Evolutionary conservation across 2,329 filamentous ascomycete species (phyloP).

Genomic region (Rosellinia necatrix): DNA sequence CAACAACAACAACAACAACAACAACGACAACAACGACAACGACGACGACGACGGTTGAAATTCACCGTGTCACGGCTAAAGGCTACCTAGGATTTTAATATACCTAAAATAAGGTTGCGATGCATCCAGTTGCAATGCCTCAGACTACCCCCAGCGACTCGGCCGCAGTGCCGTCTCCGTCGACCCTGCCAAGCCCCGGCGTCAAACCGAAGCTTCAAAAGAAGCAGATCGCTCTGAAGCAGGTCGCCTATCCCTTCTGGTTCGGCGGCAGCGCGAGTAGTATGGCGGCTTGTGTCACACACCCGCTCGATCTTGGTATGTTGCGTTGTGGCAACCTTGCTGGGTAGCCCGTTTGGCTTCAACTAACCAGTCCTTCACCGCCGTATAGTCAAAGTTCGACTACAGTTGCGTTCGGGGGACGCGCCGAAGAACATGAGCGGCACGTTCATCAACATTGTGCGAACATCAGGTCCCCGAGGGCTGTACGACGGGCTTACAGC

Average conservation of each 20-base stretch:
- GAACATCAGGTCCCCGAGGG: conserved; percentile 74
- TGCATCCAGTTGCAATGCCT: conserved; percentile 26
- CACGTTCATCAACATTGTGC: conserved; percentile 82
- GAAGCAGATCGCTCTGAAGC: conserved; percentile 48
- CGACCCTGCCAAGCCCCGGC: conserved; percentile 23
- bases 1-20: no score
- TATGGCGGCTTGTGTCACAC: conserved; percentile 87
- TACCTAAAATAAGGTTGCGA: conserved; percentile 4
- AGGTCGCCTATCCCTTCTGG: conserved; percentile 77
- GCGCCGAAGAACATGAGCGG: conserved; percentile 80
- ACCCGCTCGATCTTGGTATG: conserved; percentile 89
- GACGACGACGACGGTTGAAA: no score
- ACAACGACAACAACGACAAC: no score
- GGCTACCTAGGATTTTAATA: no score
- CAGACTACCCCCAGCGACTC: conserved; percentile 29
- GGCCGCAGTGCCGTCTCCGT: conserved; percentile 32
- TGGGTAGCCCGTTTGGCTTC: background rate
- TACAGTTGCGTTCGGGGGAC: conserved; percentile 81
- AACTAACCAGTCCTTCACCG: background rate
- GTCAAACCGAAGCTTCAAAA: conserved; percentile 42
- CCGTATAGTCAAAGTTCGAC: conserved; percentile 68
- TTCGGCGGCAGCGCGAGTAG: conserved; percentile 95
- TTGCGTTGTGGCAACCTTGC: conserved; percentile 23
- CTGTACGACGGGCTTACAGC: conserved; percentile 93
- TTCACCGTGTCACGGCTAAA: no score